phyloP scores from a whole-genome alignment of 2,329 filamentous ascomycete species.

The Hawksworthiomyces lignivorus region DNA sequence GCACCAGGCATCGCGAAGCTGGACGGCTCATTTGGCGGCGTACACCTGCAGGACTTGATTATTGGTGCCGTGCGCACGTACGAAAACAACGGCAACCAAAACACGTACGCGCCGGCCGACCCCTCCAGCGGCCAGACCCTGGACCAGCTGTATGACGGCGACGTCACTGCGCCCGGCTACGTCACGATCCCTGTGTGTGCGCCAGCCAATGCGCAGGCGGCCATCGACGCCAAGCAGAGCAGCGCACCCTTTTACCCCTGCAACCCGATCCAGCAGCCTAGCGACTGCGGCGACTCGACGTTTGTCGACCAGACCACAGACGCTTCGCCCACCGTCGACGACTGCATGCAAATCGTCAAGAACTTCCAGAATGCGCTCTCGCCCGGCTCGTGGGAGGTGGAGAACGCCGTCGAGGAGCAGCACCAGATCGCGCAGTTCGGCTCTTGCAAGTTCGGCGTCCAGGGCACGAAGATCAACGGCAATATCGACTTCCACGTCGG shows the following conservation, averaged over 20 bases:
- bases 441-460: slow-evolving; percentile 26
- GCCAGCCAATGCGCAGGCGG: slow-evolving; percentile 23
- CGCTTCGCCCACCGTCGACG: slow-evolving; percentile 25
- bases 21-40: slow-evolving; percentile 18
- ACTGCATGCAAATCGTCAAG: slow-evolving; percentile 27
- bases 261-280: slow-evolving; percentile 18
- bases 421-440: slow-evolving; percentile 21
- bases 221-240: slow-evolving; percentile 15
- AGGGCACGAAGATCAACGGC: slow-evolving; percentile 18
- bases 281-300: slow-evolving; percentile 23
- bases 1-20: slow-evolving; percentile 23
- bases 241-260: slow-evolving; percentile 23
- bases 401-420: slow-evolving; percentile 13
- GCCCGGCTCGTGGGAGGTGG: slow-evolving; percentile 14
- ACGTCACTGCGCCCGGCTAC: slow-evolving; percentile 28
- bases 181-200: slow-evolving; percentile 33
- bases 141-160: slow-evolving; percentile 18
- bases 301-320: slow-evolving; percentile 26
- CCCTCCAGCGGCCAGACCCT: slow-evolving; percentile 17
- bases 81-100: slow-evolving; percentile 23
- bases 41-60: slow-evolving; percentile 22
- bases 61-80: slow-evolving; percentile 22
- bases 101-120: slow-evolving; percentile 21
- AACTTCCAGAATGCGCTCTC: slow-evolving; percentile 22
- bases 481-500: slow-evolving; percentile 25